Conservation (phyloP, 192 early-diverging fungal species). For the Spizellomyces sp. region DNA sequence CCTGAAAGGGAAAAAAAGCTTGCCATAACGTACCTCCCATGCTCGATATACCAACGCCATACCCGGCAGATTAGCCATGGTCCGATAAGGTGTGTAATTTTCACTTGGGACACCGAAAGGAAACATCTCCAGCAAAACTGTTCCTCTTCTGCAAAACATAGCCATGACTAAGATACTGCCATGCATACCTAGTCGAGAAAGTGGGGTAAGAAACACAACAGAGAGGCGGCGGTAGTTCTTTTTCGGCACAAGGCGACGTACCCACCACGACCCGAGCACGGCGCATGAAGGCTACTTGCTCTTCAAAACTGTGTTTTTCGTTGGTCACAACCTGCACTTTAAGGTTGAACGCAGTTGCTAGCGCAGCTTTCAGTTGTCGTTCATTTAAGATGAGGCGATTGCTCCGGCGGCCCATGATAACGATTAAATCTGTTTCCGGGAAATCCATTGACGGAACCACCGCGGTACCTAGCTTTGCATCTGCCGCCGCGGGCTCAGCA, state of each 20-base stretch:
- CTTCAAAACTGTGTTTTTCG: slow-evolving; percentile 51
- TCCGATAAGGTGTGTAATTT: slow-evolving; percentile 54
- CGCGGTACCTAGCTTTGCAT: no score
- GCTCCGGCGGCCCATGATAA: slow-evolving; percentile 43
- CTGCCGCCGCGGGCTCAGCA: slow-evolving; percentile 1
- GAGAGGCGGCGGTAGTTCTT: background rate
- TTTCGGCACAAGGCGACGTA: background rate
- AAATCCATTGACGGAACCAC: slow-evolving; percentile 19
- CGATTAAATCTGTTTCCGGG: slow-evolving; percentile 41
- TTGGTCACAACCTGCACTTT: slow-evolving; percentile 48
- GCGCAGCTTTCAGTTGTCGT: slow-evolving; percentile 27
- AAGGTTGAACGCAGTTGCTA: slow-evolving; percentile 30
- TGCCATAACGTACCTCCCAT: slow-evolving; percentile 42
- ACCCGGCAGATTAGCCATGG: slow-evolving; percentile 48
- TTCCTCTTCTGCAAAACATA: slow-evolving; percentile 56
- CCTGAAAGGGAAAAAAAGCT: background rate
- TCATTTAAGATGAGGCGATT: slow-evolving; percentile 55
- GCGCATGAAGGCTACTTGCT: slow-evolving; percentile 50
- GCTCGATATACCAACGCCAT: slow-evolving; percentile 52
- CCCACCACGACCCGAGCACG: slow-evolving; percentile 47
- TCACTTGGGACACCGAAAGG: slow-evolving; percentile 51
- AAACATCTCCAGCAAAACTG: slow-evolving; percentile 52
- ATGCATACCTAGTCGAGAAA: slow-evolving; percentile 41
- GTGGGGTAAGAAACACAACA: background rate
- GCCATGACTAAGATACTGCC: slow-evolving; percentile 52